These are phyloP conservation scores for Venturia pyrina DNA, from an alignment of 2,329 filamentous ascomycete species.

Conservation along the genomic window DNA sequence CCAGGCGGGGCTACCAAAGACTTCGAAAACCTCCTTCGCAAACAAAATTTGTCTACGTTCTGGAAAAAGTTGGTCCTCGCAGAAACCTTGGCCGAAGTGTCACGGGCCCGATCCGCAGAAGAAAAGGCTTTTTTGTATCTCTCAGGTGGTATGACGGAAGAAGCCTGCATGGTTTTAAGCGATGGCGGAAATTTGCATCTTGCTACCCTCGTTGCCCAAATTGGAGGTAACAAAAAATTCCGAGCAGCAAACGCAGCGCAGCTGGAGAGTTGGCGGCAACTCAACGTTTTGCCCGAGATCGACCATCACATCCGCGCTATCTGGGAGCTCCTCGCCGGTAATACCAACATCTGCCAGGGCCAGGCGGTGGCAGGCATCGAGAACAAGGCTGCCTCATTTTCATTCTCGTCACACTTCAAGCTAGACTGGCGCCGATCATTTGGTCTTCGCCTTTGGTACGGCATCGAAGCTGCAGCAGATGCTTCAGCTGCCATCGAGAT, in stretches of 20 bases:
- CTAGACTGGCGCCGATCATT: constrained; percentile 93
- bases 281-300: constrained; percentile 81
- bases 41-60: constrained; percentile 58
- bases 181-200: constrained; percentile 70
- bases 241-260: constrained; percentile 70
- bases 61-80: constrained; percentile 41
- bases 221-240: constrained; percentile 59
- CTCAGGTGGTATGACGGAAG: constrained; percentile 65
- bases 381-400: constrained; percentile 69
- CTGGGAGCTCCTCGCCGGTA: constrained; percentile 82
- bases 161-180: constrained; percentile 72
- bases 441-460: constrained; percentile 84
- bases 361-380: constrained; percentile 57
- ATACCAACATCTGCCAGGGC: constrained; percentile 74
- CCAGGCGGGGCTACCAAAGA: constrained; percentile 33
- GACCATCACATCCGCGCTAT: constrained; percentile 72
- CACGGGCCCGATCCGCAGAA: constrained; percentile 55
- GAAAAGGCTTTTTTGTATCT: constrained; percentile 77
- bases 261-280: constrained; percentile 72
- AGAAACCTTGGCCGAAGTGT: constrained; percentile 35
- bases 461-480: constrained; percentile 55
- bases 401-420: constrained; percentile 72
- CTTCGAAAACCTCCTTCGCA: constrained; percentile 29
- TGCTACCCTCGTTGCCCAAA: constrained; percentile 73
- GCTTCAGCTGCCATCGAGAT: constrained; percentile 62